Percentiles rank a stretch among this genome's conserved stretches.
phyloP scores from a whole-genome alignment of 805 yeast genomes.

The Nakazawaea holstii region DNA sequence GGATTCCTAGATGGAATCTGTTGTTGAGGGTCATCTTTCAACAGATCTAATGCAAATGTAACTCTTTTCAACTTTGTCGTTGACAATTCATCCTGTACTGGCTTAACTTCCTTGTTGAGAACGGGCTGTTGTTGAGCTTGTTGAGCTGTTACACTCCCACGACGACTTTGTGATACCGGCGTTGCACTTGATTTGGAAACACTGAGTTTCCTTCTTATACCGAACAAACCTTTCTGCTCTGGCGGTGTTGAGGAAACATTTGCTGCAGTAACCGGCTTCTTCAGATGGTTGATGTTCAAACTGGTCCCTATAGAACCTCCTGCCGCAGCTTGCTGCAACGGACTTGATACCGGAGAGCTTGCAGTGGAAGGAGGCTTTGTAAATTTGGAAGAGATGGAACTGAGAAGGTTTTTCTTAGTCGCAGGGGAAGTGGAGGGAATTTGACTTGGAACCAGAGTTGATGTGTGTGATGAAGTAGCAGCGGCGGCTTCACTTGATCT shows the following conservation, averaged over 20 bases:
- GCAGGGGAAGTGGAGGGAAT: conserved; percentile 1
- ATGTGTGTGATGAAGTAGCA: conserved; percentile 1
- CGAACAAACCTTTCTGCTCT: conserved; percentile 16
- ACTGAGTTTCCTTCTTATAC: conserved; percentile 14
- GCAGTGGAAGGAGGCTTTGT: conserved; percentile 11
- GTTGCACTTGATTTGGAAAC: conserved; percentile 6
- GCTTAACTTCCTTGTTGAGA: conserved; percentile 1
- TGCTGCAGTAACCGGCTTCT: no score
- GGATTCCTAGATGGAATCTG: conserved; percentile 57
- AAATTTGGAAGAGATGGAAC: conserved; percentile 29
- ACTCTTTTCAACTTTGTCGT: conserved; percentile 37
- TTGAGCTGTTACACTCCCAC: conserved; percentile 10
- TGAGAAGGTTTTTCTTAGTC: conserved; percentile 23
- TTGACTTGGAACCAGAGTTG: background rate
- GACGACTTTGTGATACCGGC: background rate
- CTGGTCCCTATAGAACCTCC: background rate
- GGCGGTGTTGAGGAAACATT: conserved; percentile 10
- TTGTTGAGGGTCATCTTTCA: conserved; percentile 52
- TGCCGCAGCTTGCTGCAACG: background rate
- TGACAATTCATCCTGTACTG: background rate
- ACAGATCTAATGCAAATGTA: conserved; percentile 42
- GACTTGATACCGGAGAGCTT: conserved; percentile 1
- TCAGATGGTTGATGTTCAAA: conserved; percentile 7
- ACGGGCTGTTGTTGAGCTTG: conserved; percentile 11
- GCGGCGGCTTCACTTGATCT: conserved; percentile 4